These are phyloP conservation scores for Claviceps maximensis DNA, from an alignment of 2,329 filamentous ascomycete genomes.

Conservation along the genomic window DNA sequence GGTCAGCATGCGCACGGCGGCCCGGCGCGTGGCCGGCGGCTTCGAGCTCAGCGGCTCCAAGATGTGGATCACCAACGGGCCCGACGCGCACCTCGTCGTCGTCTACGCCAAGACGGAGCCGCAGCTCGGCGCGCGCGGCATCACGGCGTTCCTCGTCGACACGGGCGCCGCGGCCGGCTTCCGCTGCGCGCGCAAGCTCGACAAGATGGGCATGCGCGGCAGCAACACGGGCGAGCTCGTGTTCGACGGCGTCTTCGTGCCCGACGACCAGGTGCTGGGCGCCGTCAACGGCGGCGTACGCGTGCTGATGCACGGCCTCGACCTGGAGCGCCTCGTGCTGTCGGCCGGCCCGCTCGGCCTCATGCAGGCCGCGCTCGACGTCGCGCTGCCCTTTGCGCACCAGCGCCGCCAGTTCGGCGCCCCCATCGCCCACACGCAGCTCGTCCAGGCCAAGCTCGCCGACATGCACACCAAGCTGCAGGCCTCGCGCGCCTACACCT, in stretches of 20 bases:
- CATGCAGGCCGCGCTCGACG: conserved; percentile 85
- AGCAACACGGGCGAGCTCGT: conserved; percentile 91
- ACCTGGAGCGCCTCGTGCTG: conserved; percentile 84
- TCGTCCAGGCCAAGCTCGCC: conserved; percentile 83
- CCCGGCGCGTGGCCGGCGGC: conserved; percentile 68
- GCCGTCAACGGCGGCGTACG: conserved; percentile 67
- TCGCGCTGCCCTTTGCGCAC: conserved; percentile 79
- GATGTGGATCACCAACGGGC: conserved; percentile 99
- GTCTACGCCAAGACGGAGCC: conserved; percentile 96
- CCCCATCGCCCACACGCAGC: conserved; percentile 83
- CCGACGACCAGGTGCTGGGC: conserved; percentile 68
- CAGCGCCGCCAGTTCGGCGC: conserved; percentile 75
- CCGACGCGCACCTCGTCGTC: conserved; percentile 81
- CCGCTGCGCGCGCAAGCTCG: conserved; percentile 76
- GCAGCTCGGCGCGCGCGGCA: conserved; percentile 69
- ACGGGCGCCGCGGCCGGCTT: conserved; percentile 54
- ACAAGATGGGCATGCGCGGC: conserved; percentile 97
- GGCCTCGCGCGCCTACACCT: conserved; percentile 76
- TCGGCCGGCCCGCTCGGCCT: conserved; percentile 82
- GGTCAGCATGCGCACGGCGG: conserved; percentile 85
- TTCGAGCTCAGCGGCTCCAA: conserved; percentile 81
- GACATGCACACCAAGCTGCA: conserved; percentile 96
- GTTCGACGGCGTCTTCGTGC: conserved; percentile 85
- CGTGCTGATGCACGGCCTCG: conserved; percentile 91
- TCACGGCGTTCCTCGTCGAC: conserved; percentile 88